Conservation (phyloP, 352 stramenopile species). For the Elongisporangium senticosum region DNA sequence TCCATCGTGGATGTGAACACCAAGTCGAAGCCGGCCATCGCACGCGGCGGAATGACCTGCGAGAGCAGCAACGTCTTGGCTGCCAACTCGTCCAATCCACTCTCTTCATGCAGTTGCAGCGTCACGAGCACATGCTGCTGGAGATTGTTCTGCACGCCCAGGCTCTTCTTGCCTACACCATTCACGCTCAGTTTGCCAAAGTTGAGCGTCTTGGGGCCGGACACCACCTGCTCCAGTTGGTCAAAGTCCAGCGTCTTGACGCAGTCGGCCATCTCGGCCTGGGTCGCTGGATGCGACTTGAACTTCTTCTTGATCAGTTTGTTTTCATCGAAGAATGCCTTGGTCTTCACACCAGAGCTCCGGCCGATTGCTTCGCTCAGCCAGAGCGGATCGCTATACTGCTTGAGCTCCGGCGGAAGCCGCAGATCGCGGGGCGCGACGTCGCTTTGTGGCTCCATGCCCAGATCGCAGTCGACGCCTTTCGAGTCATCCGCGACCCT, state of each 20-base stretch:
- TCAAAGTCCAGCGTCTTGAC: constrained; percentile 54
- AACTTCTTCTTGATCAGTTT: constrained; percentile 92
- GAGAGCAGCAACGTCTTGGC: constrained; percentile 46
- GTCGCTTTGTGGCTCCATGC: constrained; percentile 39
- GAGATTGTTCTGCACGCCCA: constrained; percentile 89
- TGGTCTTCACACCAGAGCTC: constrained; percentile 23
- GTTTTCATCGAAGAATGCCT: constrained; percentile 75
- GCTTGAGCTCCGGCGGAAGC: constrained; percentile 32
- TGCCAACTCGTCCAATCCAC: constrained; percentile 52
- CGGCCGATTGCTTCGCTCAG: constrained; percentile 19
- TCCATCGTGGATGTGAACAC: constrained; percentile 68
- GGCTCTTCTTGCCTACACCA: constrained; percentile 61
- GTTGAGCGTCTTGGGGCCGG: constrained; percentile 83
- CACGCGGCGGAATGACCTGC: constrained; percentile 81
- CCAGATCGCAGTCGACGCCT: constrained; percentile 21
- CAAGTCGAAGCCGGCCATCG: constrained; percentile 88
- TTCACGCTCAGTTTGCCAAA: constrained; percentile 91
- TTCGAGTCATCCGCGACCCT: constrained; percentile 23
- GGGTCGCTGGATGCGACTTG: constrained; percentile 80
- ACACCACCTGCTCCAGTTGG: constrained; percentile 61
- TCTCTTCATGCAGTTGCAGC: constrained; percentile 35
- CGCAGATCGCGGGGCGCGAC: constrained; percentile 36
- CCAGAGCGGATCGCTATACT: constrained; percentile 62
- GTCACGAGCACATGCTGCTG: constrained; percentile 73
- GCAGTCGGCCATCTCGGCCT: constrained; percentile 89